Evolutionary conservation across 805 yeast species (phyloP), one percentile per base, ranked within the genome.

Genomic region (Sugiyamaella valdiviana): DNA sequence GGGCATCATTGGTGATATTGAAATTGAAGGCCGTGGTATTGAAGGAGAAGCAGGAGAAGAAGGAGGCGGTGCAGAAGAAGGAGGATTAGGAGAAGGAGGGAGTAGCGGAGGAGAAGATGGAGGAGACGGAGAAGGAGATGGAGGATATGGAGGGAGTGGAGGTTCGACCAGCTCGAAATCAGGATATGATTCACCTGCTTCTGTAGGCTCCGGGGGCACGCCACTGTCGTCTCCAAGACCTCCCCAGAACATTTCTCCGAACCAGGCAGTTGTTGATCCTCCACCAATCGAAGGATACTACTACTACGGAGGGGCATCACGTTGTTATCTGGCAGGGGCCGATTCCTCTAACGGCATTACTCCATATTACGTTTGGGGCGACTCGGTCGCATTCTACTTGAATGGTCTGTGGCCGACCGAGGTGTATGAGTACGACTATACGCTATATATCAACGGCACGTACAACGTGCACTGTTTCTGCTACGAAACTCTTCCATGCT

Each of bases 381-480:
- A 17, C 39, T 7, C 39, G 17, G 7, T 9, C 16, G 7, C 17
- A 14, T 12, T 21, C 38, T 29, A 12, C 43, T 26, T 46, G 40
- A 44, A 48, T 21, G 37, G 39, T 35, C 44, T 42, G 46, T 48
- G 50, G 10, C 15, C 49, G 26, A 47, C 32, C 37, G 51, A 42
- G 14, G 41, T 49, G 12, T 56, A 54, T 44, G 48, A 50, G n/a
- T 56, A 56, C 43, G 20, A 39, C 24, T 56, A 56, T 42, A 48
- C 44, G 35, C 54, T 54, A 17, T 24, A 50, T 37, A 56, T 54
- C 41, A 55, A 57, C 26, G 54, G 57, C 6, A 39, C 39, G 16
- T 52, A 50, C 50, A 38, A 44, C 36, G 55, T 56, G 14, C 45
- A 51, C 32, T 56, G 59, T 26, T 50, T 45, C 41, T 56, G 59